Evolutionary conservation across 352 stramenopile genomes (phyloP).

Genomic region (Pythium biforme): DNA sequence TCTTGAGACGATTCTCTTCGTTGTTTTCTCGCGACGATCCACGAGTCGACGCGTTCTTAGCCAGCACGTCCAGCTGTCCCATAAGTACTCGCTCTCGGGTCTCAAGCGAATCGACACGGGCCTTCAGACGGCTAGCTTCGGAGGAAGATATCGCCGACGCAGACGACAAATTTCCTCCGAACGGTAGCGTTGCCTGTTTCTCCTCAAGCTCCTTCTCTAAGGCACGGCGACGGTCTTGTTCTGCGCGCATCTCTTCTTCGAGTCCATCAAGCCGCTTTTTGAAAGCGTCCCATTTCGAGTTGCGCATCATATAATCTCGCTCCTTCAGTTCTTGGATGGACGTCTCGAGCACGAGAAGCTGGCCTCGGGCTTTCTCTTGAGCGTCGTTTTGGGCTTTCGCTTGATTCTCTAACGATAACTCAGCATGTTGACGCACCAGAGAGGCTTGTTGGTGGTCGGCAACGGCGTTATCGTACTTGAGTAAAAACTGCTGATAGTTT

Average conservation of each 20-base stretch:
- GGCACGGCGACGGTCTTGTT: slow-evolving; percentile 52
- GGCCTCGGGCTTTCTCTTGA: slow-evolving; percentile 37
- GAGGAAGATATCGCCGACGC: slow-evolving; percentile 23
- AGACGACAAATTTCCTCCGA: slow-evolving; percentile 13
- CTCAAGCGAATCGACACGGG: slow-evolving; percentile 64
- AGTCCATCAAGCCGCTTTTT: slow-evolving; percentile 63
- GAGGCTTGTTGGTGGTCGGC: slow-evolving; percentile 51
- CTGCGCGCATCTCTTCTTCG: slow-evolving; percentile 56
- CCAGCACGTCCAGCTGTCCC: slow-evolving; percentile 44
- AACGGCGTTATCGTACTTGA: slow-evolving; percentile 58
- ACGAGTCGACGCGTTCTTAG: slow-evolving; percentile 30
- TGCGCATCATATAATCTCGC: slow-evolving; percentile 55
- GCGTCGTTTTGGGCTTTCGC: slow-evolving; percentile 32
- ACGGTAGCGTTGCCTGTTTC: slow-evolving; percentile 35
- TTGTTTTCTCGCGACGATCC: slow-evolving; percentile 24
- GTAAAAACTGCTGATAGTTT: slow-evolving; percentile 79
- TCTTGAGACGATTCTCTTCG: slow-evolving; percentile 21
- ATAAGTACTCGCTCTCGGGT: slow-evolving; percentile 64
- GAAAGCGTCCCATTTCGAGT: slow-evolving; percentile 71
- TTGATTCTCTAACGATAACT: slow-evolving; percentile 50
- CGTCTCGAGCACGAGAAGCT: slow-evolving; percentile 44
- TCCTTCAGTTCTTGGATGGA: slow-evolving; percentile 52
- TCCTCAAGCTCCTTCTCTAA: slow-evolving; percentile 67
- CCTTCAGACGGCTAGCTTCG: slow-evolving; percentile 46
- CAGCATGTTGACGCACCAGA: slow-evolving; percentile 59